Evolutionary conservation across 257 asterid genomes (phyloP), one percentile per base, ranked within the genome.

Genomic region (Galeopsis tetrahit): DNA sequence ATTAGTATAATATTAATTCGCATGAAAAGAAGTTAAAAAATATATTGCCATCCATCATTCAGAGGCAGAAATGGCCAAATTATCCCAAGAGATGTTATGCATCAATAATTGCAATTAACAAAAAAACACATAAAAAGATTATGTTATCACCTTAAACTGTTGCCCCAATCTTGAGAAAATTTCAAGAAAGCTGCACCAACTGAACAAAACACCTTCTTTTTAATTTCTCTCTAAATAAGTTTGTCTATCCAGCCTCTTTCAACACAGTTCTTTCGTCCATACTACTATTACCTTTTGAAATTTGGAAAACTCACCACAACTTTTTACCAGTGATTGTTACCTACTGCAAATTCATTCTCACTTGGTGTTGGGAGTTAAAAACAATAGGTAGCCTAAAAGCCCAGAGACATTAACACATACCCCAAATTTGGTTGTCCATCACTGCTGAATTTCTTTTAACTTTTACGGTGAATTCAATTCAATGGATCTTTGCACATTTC

Each of bases 171-270:
- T 76, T 72, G 85, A 84, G 87, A 76, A 71, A 32, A 79, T 83
- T 77, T 78, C 68, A 51, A 76, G 81, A 80, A 92, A 91, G 93
- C 97, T 81, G 89, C 75, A 82, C 58, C 72, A 66, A 44, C 76
- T 39, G 36, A 78, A 48, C 32, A 71, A 62, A 72, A 13, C 14
- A 32, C 62, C 71, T 75, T 56, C 31, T 61, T 73, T 48, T 78
- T 81, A 76, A 78, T 75, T 69, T 67, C 75, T 72, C 48, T 65
- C 31, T 66, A 63, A 6, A 36, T 0, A 57, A 38, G 10, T 53
- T 36, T 75, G 82, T 75, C 74, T 71, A 85, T 0, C 84, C 82
- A 51, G 78, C 79, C 78, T 80, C 82, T 68, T 66, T 73, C 77
- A 69, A 49, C 73, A 76, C 46, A 44, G 70, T 38, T 80, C 46